A percentile compares a stretch with the other conserved stretches of the same genome.
Conservation (phyloP, 2,329 filamentous ascomycete genomes). For the Proliferodiscus dingleyae region DNA sequence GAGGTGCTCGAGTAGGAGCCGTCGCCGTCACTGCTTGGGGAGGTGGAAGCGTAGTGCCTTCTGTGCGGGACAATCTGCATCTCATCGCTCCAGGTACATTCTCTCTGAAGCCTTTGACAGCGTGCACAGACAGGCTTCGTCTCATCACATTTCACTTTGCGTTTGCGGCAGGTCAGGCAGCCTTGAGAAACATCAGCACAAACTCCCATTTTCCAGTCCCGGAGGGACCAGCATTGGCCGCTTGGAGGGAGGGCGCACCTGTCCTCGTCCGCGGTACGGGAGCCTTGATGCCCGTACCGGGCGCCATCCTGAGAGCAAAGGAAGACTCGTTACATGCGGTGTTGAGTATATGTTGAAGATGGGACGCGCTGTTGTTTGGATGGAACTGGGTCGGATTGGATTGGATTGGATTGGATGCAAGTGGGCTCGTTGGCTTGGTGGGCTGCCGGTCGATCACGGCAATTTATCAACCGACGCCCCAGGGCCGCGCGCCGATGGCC, state of each 20-base stretch:
- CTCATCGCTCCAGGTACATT: conserved; percentile 28
- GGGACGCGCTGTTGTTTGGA: too few relatives aligned
- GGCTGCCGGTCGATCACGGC: neutral
- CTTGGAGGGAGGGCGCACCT: conserved; percentile 14
- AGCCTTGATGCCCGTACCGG: conserved; percentile 28
- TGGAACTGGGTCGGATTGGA: neutral
- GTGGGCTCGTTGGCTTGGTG: neutral
- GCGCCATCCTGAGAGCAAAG: conserved; percentile 19
- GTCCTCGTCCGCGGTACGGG: conserved; percentile 29
- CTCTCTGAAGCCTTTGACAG: conserved; percentile 25
- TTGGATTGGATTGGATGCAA: neutral
- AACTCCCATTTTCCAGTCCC: too few relatives aligned
- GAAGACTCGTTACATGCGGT: neutral
- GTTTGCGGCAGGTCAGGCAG: conserved; percentile 61
- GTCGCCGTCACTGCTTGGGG: conserved; percentile 1
- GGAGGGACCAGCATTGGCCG: neutral
- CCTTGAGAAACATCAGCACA: conserved; percentile 40
- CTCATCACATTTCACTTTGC: conserved; percentile 70
- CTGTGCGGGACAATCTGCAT: conserved; percentile 19
- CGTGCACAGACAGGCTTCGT: conserved; percentile 56
- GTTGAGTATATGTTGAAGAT: neutral
- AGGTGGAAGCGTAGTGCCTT: neutral
- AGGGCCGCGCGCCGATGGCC: neutral
- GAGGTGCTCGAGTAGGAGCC: too few relatives aligned
- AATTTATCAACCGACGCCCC: neutral